These are phyloP conservation scores for Pichia kluyveri DNA, from an alignment of 805 yeast genomes.

Conservation along the genomic window DNA sequence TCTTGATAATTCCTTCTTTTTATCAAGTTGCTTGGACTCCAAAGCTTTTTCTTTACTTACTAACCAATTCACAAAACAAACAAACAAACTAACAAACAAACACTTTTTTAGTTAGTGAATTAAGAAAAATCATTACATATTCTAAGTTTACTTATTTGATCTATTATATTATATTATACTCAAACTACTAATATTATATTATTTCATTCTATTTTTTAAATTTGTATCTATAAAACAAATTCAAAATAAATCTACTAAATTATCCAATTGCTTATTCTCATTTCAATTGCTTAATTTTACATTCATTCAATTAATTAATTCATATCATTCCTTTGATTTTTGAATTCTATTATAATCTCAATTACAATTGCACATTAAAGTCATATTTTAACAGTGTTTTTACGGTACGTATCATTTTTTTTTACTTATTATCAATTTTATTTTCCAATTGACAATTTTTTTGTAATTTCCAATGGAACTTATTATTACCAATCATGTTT, in stretches of 20 bases:
- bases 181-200: not conserved
- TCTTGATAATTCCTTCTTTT: not conserved
- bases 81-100: conserved; percentile 7
- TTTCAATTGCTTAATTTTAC: not conserved
- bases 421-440: not conserved
- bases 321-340: not conserved
- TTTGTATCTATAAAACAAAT: too few relatives aligned
- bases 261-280: not conserved
- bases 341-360: not conserved
- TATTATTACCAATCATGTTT: too few relatives aligned
- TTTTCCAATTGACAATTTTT: not conserved
- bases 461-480: too few relatives aligned
- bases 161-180: too few relatives aligned
- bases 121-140: not conserved
- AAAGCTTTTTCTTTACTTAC: not conserved
- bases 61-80: conserved; percentile 1
- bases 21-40: not conserved
- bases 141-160: not conserved
- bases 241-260: not conserved
- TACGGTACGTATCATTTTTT: conserved; percentile 3
- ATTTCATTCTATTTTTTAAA: not conserved
- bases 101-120: not conserved
- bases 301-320: not conserved
- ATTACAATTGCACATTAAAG: too few relatives aligned
- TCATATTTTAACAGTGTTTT: conserved; percentile 2